Evolutionary conservation across 495 filamentous ascomycete species (phyloP).

Genomic region (Aspergillus hancockii): DNA sequence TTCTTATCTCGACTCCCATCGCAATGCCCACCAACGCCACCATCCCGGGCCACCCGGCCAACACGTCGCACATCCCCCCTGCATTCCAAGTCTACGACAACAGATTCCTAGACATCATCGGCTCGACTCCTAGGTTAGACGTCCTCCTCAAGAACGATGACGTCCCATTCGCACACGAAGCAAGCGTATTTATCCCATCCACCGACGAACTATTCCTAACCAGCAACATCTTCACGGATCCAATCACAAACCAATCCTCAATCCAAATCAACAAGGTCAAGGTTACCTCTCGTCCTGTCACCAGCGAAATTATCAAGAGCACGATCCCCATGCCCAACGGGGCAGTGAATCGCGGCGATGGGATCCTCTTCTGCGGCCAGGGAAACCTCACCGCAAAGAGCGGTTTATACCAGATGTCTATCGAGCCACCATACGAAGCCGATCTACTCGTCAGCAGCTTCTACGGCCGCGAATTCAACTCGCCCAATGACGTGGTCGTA

Average conservation of each 20-base stretch:
- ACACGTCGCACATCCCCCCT: conserved; percentile 15
- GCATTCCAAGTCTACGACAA: conserved; percentile 34
- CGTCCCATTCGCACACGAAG: conserved; percentile 59
- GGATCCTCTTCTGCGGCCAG: conserved; percentile 54
- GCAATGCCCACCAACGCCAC: not conserved
- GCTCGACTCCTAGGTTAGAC: conserved; percentile 36
- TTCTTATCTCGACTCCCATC: not conserved
- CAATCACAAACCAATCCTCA: conserved; percentile 30
- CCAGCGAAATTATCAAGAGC: conserved; percentile 35
- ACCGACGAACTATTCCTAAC: conserved; percentile 61
- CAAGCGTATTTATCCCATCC: conserved; percentile 55
- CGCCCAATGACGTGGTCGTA: conserved; percentile 47
- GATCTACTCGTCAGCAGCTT: conserved; percentile 38
- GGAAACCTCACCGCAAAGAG: conserved; percentile 47
- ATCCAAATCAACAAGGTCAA: conserved; percentile 41
- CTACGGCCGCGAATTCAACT: conserved; percentile 49
- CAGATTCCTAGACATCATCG: conserved; percentile 38
- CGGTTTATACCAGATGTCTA: conserved; percentile 45
- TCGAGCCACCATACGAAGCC: conserved; percentile 33
- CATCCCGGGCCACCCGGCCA: not conserved
- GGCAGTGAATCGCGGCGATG: conserved; percentile 47
- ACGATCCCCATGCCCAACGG: conserved; percentile 57
- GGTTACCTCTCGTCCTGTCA: conserved; percentile 30
- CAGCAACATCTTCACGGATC: conserved; percentile 48
- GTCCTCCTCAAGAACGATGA: conserved; percentile 38